Evolutionary conservation across 352 stramenopile species (phyloP).

Genomic region (Lagenidium giganteum): DNA sequence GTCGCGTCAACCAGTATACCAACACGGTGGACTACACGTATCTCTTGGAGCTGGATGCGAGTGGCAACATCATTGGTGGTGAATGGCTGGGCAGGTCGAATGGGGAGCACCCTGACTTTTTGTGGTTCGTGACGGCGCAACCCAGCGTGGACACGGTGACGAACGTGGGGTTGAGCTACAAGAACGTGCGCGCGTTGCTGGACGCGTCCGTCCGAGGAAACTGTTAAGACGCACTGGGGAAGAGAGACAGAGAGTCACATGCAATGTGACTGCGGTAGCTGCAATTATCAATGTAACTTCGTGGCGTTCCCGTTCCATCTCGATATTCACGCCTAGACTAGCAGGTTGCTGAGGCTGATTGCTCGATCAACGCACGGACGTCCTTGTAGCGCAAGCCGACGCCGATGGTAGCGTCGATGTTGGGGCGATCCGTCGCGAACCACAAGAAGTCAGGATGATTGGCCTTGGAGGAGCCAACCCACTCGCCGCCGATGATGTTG

Average conservation of each 20-base stretch:
- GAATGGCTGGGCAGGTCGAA: conserved; percentile 60
- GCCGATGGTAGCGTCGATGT: neutral
- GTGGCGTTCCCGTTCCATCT: too few relatives aligned
- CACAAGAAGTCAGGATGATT: conserved; percentile 59
- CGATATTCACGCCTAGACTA: too few relatives aligned
- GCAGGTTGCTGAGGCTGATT: too few relatives aligned
- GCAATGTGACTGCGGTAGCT: too few relatives aligned
- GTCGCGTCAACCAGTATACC: conserved; percentile 35
- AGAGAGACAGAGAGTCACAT: too few relatives aligned
- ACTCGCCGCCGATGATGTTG: conserved; percentile 54
- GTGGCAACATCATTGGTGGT: conserved; percentile 57
- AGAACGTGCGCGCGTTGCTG: conserved; percentile 4
- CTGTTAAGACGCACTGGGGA: too few relatives aligned
- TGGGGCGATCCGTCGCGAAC: conserved; percentile 22
- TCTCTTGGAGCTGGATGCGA: conserved; percentile 58
- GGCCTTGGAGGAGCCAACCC: conserved; percentile 34
- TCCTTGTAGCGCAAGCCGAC: neutral
- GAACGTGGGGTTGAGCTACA: conserved; percentile 9
- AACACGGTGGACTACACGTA: conserved; percentile 52
- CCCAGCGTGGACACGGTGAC: conserved; percentile 3
- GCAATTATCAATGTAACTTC: too few relatives aligned
- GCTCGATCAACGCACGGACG: neutral
- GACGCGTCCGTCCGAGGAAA: conserved; percentile 10
- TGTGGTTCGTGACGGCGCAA: conserved; percentile 44
- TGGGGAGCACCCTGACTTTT: conserved; percentile 56